Percentiles rank a stretch among this genome's conserved stretches.
Evolutionary conservation across 495 filamentous ascomycete genomes (phyloP).

Genomic region (Aspergillus ellipticus): DNA sequence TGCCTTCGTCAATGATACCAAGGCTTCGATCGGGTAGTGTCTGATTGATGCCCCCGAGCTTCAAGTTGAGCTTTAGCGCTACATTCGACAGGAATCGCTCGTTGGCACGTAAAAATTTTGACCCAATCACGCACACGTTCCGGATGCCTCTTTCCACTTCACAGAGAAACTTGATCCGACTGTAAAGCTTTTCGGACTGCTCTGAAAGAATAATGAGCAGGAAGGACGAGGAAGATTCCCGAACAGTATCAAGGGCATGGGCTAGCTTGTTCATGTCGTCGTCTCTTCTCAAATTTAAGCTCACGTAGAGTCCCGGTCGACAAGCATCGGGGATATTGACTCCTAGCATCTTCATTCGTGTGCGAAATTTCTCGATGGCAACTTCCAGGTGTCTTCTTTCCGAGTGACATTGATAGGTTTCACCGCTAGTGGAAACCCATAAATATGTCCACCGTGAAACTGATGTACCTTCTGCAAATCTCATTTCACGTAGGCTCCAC

Average conservation of each 20-base stretch:
- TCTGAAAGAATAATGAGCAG: neutral
- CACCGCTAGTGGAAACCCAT: neutral
- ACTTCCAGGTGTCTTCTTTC: neutral
- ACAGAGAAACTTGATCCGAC: slow-evolving; percentile 62
- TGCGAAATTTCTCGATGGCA: neutral
- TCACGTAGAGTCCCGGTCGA: neutral
- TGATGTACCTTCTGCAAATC: neutral
- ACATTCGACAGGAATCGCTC: slow-evolving; percentile 68
- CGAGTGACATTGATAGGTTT: neutral
- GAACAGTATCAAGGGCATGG: neutral
- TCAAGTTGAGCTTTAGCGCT: slow-evolving; percentile 79
- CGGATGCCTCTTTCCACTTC: slow-evolving; percentile 62
- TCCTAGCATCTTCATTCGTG: neutral
- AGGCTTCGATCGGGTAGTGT: slow-evolving; percentile 45
- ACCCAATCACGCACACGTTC: slow-evolving; percentile 57
- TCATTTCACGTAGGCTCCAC: neutral
- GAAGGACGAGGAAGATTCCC: neutral
- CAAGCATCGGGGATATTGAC: neutral
- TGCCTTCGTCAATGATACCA: slow-evolving; percentile 55
- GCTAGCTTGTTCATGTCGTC: neutral
- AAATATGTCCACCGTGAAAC: neutral
- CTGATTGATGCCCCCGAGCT: slow-evolving; percentile 79
- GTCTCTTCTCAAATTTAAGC: neutral
- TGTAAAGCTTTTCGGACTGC: slow-evolving; percentile 46
- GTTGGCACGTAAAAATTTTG: slow-evolving; percentile 45